Evolutionary conservation across 139 green algal species (phyloP).

Genomic region (Chlorella sorokiniana): DNA sequence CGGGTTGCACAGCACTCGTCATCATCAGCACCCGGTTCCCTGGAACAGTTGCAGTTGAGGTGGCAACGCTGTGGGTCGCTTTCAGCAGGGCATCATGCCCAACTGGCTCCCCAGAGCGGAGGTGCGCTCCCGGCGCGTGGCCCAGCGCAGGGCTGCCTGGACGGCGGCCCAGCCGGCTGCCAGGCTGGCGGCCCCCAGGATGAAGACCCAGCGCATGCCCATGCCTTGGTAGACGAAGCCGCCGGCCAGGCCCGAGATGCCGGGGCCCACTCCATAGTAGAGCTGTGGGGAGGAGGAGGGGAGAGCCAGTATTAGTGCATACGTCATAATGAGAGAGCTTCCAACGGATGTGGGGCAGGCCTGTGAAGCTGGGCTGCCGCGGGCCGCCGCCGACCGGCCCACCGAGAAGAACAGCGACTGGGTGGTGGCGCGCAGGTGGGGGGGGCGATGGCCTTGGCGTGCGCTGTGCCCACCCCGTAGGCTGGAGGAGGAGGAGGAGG

Average conservation of each 20-base stretch:
- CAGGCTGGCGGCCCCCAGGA: not conserved
- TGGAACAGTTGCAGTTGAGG: no score
- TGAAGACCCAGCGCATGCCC: constrained; percentile 29
- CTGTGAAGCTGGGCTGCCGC: not conserved
- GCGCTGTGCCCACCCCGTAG: not conserved
- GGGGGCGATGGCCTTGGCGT: constrained; percentile 30
- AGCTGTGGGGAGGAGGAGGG: not conserved
- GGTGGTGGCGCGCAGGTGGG: constrained; percentile 18
- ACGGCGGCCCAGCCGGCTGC: not conserved
- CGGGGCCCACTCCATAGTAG: not conserved
- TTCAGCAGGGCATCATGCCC: no score
- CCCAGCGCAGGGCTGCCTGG: not conserved
- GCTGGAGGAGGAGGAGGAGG: not conserved
- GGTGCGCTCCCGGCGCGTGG: not conserved
- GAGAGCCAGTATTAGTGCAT: not conserved
- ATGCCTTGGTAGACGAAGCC: constrained; percentile 14
- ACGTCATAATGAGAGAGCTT: not conserved
- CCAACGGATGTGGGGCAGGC: not conserved
- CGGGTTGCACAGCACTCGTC: no score
- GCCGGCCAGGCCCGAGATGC: constrained; percentile 19
- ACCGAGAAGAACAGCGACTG: constrained; percentile 6
- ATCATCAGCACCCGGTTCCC: no score
- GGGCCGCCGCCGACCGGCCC: not conserved
- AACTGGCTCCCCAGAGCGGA: no score
- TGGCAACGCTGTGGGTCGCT: no score